Conservation (phyloP, 176 grass and related monocot genomes). For the Canna indica region DNA sequence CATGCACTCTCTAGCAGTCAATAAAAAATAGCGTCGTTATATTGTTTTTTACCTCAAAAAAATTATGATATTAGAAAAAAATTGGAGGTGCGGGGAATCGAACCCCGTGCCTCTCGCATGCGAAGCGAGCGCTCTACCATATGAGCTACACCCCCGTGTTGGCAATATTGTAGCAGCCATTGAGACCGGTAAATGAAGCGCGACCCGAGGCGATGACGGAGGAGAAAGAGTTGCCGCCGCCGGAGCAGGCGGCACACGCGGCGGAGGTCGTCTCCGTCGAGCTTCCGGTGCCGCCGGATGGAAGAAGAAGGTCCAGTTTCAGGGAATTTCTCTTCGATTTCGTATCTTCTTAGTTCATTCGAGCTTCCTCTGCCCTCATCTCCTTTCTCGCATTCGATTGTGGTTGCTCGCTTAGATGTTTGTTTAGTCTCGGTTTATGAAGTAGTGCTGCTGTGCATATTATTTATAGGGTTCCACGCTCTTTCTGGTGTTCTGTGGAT, state of each 20-base stretch:
- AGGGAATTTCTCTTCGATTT: background rate
- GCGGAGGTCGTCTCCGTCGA: slow-evolving; percentile 40
- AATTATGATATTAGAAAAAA: too few species aligned
- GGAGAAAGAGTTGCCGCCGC: background rate
- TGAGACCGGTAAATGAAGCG: background rate
- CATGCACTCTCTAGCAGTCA: too few species aligned
- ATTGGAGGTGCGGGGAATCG: slow-evolving; percentile 39
- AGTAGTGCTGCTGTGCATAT: background rate
- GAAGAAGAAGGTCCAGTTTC: slow-evolving; percentile 50
- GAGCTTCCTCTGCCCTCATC: background rate
- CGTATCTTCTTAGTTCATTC: background rate
- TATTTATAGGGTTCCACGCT: background rate
- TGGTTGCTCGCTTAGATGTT: background rate
- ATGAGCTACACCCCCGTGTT: slow-evolving; percentile 12
- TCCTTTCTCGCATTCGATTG: background rate
- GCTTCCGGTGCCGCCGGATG: slow-evolving; percentile 47
- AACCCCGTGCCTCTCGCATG: slow-evolving; percentile 70
- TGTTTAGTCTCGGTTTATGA: background rate
- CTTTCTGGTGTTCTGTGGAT: background rate
- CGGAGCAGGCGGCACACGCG: background rate
- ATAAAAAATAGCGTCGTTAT: too few species aligned
- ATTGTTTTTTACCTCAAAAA: too few species aligned
- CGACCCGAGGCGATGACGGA: slow-evolving; percentile 1
- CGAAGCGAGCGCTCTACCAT: slow-evolving; percentile 67
- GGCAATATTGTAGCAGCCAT: background rate